Evolutionary conservation across 192 early-diverging fungal species (phyloP).

Genomic region (Phlyctochytrium bullatum): DNA sequence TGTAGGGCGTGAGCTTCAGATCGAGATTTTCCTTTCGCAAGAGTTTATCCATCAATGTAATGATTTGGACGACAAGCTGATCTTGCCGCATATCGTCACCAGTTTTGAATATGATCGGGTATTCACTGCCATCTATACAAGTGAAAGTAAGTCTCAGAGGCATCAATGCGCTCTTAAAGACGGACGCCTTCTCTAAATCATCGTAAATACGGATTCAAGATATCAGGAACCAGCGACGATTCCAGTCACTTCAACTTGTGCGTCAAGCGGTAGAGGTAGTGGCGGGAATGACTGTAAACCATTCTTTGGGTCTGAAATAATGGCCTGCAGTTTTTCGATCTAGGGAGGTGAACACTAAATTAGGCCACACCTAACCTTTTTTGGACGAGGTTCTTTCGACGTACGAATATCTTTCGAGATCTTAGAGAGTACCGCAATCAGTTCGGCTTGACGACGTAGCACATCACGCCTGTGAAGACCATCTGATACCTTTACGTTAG

Average conservation of each 20-base stretch:
- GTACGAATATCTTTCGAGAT: slow-evolving; percentile 72
- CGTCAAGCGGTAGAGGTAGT: slow-evolving; percentile 87
- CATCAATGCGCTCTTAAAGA: slow-evolving; percentile 89
- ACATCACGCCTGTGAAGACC: slow-evolving; percentile 68
- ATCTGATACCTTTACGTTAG: slow-evolving; percentile 42
- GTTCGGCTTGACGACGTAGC: slow-evolving; percentile 78
- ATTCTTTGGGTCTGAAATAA: slow-evolving; percentile 82
- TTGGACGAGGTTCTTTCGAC: slow-evolving; percentile 79
- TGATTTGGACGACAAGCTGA: slow-evolving; percentile 96
- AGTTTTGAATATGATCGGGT: slow-evolving; percentile 95
- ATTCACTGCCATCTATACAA: slow-evolving; percentile 80
- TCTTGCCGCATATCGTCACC: slow-evolving; percentile 98
- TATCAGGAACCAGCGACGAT: slow-evolving; percentile 66
- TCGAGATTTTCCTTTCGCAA: slow-evolving; percentile 96
- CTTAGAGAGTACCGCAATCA: slow-evolving; percentile 71
- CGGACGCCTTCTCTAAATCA: slow-evolving; percentile 67
- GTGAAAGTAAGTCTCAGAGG: slow-evolving; percentile 86
- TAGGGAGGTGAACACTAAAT: slow-evolving; percentile 16
- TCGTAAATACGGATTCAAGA: background rate
- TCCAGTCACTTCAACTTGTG: slow-evolving; percentile 82
- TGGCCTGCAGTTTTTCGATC: slow-evolving; percentile 77
- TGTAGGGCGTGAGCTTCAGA: slow-evolving; percentile 88
- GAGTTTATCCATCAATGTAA: slow-evolving; percentile 95
- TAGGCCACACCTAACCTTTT: slow-evolving; percentile 62
- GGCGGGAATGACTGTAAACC: slow-evolving; percentile 77